Conservation (phyloP, 2,329 filamentous ascomycete genomes). For the Fusarium chlamydosporum region DNA sequence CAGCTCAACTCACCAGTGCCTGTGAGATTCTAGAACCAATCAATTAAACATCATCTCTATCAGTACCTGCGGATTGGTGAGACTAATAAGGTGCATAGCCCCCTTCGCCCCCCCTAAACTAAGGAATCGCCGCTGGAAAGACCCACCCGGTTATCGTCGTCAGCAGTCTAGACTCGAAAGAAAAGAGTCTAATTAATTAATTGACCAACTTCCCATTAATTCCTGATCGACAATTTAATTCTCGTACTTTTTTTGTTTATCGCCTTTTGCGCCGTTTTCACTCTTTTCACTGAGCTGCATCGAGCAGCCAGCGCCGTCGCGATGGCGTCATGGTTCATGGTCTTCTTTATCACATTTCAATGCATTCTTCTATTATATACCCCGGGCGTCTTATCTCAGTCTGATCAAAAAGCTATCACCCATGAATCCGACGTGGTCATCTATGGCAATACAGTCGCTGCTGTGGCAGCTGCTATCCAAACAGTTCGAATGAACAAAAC, state of each 20-base stretch:
- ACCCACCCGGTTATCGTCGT: constrained; percentile 13
- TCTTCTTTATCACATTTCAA: background rate
- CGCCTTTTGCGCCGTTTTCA: background rate
- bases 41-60: background rate
- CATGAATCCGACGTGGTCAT: constrained; percentile 38
- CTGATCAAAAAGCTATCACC: background rate
- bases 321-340: background rate
- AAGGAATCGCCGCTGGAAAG: constrained; percentile 26
- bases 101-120: background rate
- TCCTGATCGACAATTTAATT: background rate
- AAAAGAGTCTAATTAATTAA: constrained; percentile 4
- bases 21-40: constrained; percentile 25
- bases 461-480: constrained; percentile 38
- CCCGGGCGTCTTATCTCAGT: background rate
- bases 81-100: background rate
- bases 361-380: background rate
- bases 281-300: background rate
- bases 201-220: background rate
- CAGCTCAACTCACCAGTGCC: background rate
- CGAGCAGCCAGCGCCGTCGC: background rate
- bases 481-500: constrained; percentile 41
- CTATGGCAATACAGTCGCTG: constrained; percentile 44
- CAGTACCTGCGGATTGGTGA: constrained; percentile 17
- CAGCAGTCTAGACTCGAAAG: constrained; percentile 4
- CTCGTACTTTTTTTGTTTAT: background rate